Base-by-base conservation (phyloP, 2,329 filamentous ascomycete species). In the Alternaria consortialis region DNA sequence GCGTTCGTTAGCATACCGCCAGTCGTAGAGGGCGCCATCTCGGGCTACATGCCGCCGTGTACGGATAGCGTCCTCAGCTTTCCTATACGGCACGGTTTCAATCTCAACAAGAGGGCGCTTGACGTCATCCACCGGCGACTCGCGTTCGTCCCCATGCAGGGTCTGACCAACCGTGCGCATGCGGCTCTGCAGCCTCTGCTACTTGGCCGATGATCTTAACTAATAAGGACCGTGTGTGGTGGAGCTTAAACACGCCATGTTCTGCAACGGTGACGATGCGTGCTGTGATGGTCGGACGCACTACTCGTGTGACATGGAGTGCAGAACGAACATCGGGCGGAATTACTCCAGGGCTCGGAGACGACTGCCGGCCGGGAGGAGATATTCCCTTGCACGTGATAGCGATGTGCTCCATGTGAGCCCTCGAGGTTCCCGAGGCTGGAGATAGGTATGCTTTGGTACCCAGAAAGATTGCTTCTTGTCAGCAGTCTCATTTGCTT, bases 101-200 rank as follows among this genome's bases (percentile, higher is more conserved):
- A 51, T 65, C 66, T 70, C 70, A 71, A 71, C 68, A 70, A 60
- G 42, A 40, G 53, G 52, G 58, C 58, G 36, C 42, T 54, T 67
- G 64, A 73, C 68, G 69, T 71, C 70, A 72, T 50, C 47, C 25
- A 40, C 32, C 63, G 57, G 62, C 64, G 43, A 58, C 48, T 59
- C 13, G 23, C 34, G 39, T 37, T 34, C 53, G 50, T 61, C 29
- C 60, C 20, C 55, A 67, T 71, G 67, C 69, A 70, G 67, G 65
- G 62, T 63, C 67, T 60, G 60, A 62, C 65, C 60, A 63, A 57
- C 67, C 65, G 68, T 70, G 68, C 65, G 47, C 60, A 56, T 71
- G 69, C 62, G 70, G 70, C 68, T 73, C 69, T 71, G 67, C 70
- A 71, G 60, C 67, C 66, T 72, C 63, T 72, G 65, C 63, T 58